Base-by-base conservation (phyloP, 2,329 filamentous ascomycete species). In the Fusarium sp. region DNA sequence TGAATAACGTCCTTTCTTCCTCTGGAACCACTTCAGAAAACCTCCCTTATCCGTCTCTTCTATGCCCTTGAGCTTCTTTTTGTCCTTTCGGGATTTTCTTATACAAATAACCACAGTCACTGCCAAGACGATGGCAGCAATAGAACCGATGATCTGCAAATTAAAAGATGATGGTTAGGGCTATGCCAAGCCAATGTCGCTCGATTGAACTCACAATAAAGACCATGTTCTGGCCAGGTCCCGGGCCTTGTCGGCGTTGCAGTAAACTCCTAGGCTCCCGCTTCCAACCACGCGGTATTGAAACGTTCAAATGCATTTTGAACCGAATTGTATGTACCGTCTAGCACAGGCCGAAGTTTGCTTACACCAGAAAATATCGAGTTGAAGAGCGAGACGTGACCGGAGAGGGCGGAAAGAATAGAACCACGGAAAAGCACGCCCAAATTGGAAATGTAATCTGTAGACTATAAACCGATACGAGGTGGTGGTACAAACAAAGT, bases 1-100 rank as follows among this genome's bases (percentile, higher is more conserved):
- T 43, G 79, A 64, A 60, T 81, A 81, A 43, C 60, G 63, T 11
- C 64, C 68, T 43, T 63, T 60, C 7, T 70, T 53, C 43, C 30
- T 54, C 48, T 46, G 61, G 56, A 18, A 59, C 63, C 16, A 63
- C 14, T 51, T 63, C 34, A 76, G 60, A 43, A 75, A 65, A 4
- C 74, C 62, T 10, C 59, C 59, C 49, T 71, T 72, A 61, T 75
- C 68, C 57, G 74, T 65, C 16, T 20, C 41, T 14, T 63, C 18
- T 12, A 54, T 66, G 18, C 61, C 55, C 27, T 68, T 70, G 48
- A 42, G 49, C 13, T 63, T 56, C 61, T 62, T 76, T 30, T 70
- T 72, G 30, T 59, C 46, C 12, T 34, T 25, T 11, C 49, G 49
- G 7, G 49, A 53, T 25, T 53, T 53, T 21, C 49, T 53, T 51